These are phyloP conservation scores for Baorangia bicolor DNA, from an alignment of 768 basidiomycete species.

Conservation along the genomic window DNA sequence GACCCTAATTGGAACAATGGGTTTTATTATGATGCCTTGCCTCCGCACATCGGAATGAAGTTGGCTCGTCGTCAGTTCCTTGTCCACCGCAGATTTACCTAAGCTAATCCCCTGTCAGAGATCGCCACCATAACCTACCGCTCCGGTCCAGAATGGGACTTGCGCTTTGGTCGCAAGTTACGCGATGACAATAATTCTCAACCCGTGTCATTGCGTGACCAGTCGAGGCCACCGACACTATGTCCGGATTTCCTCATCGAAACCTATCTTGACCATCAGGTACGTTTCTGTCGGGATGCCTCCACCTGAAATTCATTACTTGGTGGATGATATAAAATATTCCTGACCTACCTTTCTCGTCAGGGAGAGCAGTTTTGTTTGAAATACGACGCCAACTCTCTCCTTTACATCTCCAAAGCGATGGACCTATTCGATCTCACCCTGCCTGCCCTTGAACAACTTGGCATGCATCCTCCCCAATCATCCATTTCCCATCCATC, in stretches of 20 bases:
- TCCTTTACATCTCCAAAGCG: constrained; percentile 98
- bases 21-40: constrained; percentile 94
- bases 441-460: constrained; percentile 63
- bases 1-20: constrained; percentile 99
- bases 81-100: background rate
- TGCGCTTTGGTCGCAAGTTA: constrained; percentile 87
- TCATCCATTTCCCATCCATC: constrained; percentile 20
- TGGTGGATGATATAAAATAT: background rate
- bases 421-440: constrained; percentile 99
- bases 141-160: constrained; percentile 99
- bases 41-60: constrained; percentile 98
- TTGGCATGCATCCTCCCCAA: constrained; percentile 49
- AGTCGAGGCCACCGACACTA: constrained; percentile 58
- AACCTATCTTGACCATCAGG: constrained; percentile 95
- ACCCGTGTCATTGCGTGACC: constrained; percentile 2
- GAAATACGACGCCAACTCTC: constrained; percentile 98
- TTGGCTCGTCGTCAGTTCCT: constrained; percentile 81
- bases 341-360: constrained; percentile 3
- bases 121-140: constrained; percentile 99
- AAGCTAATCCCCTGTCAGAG: constrained; percentile 47
- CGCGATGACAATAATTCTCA: constrained; percentile 31
- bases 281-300: constrained; percentile 17
- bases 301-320: background rate
- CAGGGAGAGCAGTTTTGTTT: constrained; percentile 96
- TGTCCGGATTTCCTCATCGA: constrained; percentile 99